phyloP scores from a whole-genome alignment of 495 filamentous ascomycete species.

The Penicillium macrosclerotiorum region DNA sequence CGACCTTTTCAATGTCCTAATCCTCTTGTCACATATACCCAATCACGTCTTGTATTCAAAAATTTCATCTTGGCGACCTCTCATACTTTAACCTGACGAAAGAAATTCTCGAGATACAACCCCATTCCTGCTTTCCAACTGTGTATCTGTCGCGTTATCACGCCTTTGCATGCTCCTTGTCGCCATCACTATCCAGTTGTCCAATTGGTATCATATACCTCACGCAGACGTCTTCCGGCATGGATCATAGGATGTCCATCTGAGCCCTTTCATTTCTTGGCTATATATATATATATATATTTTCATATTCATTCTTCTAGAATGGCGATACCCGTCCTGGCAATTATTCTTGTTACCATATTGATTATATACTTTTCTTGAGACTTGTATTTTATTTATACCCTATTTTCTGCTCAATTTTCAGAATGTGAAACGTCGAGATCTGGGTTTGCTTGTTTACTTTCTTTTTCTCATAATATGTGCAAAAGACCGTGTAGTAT shows the following conservation, averaged over 20 bases:
- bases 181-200: slow-evolving; percentile 1
- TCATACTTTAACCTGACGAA: neutral
- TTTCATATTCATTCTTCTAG: slow-evolving; percentile 3
- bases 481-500: no score
- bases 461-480: no score
- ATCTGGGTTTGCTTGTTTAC: neutral
- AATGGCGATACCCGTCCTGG: slow-evolving; percentile 6
- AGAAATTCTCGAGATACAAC: neutral
- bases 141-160: neutral
- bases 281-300: no score
- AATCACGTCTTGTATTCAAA: neutral
- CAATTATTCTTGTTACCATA: neutral
- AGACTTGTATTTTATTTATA: slow-evolving; percentile 11
- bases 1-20: neutral
- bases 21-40: slow-evolving; percentile 1
- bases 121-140: neutral
- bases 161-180: neutral
- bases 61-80: neutral
- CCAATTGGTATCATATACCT: slow-evolving; percentile 1
- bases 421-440: neutral
- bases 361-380: slow-evolving; percentile 1
- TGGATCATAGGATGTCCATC: neutral
- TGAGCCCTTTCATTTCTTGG: neutral
- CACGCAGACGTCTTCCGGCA: neutral
- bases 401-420: slow-evolving; percentile 2